Conservation (phyloP, 2,329 filamentous ascomycete genomes). For the Metarhizium anisopliae region DNA sequence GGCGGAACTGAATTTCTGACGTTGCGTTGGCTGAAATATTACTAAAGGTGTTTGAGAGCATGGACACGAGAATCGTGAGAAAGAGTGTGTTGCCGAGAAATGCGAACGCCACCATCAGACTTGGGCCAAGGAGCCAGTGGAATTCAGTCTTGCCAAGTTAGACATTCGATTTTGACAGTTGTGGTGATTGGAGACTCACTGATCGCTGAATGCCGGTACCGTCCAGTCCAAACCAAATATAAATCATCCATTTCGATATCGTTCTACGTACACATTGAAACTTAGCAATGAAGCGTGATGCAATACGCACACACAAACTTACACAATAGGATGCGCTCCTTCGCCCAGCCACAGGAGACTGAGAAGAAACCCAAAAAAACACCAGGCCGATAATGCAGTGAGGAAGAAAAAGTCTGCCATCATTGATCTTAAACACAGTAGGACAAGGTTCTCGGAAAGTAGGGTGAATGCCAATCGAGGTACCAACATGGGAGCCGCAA, state of each 20-base stretch:
- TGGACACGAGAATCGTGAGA: slow-evolving; percentile 80
- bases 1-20: slow-evolving; percentile 76
- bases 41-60: slow-evolving; percentile 76
- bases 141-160: slow-evolving; percentile 47
- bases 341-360: slow-evolving; percentile 72
- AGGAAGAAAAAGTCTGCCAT: slow-evolving; percentile 77
- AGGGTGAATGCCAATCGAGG: slow-evolving; percentile 75
- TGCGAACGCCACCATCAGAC: slow-evolving; percentile 74
- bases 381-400: slow-evolving; percentile 69
- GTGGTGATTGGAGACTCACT: slow-evolving; percentile 22
- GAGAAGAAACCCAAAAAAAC: slow-evolving; percentile 72
- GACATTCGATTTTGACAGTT: not conserved
- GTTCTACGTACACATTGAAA: slow-evolving; percentile 33
- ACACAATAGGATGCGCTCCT: slow-evolving; percentile 49
- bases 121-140: slow-evolving; percentile 69
- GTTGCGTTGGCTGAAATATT: slow-evolving; percentile 68
- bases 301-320: slow-evolving; percentile 14
- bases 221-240: slow-evolving; percentile 86
- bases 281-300: not conserved
- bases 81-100: slow-evolving; percentile 83
- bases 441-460: slow-evolving; percentile 76
- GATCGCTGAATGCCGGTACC: slow-evolving; percentile 54
- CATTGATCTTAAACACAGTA: slow-evolving; percentile 74
- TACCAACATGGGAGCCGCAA: slow-evolving; percentile 69
- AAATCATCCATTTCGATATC: slow-evolving; percentile 85